Evolutionary conservation across 495 filamentous ascomycete species (phyloP), one percentile per base, ranked within the genome.

Genomic region (Penicillium cinerascens): DNA sequence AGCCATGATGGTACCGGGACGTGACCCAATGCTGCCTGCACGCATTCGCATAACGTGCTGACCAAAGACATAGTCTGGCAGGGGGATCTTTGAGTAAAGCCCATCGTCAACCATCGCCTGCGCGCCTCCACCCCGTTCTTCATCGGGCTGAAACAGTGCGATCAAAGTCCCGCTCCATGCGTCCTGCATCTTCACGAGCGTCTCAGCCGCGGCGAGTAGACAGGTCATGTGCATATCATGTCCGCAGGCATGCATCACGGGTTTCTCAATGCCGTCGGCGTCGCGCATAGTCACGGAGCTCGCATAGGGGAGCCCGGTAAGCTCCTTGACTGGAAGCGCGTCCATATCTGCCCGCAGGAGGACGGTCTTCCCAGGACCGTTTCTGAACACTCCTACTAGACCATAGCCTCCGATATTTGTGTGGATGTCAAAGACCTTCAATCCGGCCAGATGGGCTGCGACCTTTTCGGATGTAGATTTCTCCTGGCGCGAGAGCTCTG

Each of bases 211-310:
- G 0, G 76, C 79, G 3, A 82, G 67, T 0, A 82, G 69, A 55
- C 72, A 78, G 0, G 79, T 80, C 3, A 82, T 70, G 33, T 82
- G 79, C 72, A 82, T 78, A 39, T 82, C 79, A 58, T 82, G 79
- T 2, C 78, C 79, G 45, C 79, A 80, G 13, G 78, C 78, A 51
- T 80, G 78, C 78, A 81, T 81, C 4, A 79, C 76, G 0, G 77
- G 76, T 41, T 77, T 77, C 33, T 71, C 67, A 10, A 62, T 40
- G 0, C 71, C 73, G 21, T 75, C 71, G 8, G 66, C 59, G 45
- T 79, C 75, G 7, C 44, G 45, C 71, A 75, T 77, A 0, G 54
- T 74, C 11, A 64, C 58, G 2, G 64, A 63, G 50, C 76, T 79
- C 2, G 76, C 69, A 51, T 80, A 82, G n/a, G 69, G 65, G 0